These are phyloP conservation scores for Pythium pectinolyticum DNA, from an alignment of 352 stramenopile species.

Conservation along the genomic window DNA sequence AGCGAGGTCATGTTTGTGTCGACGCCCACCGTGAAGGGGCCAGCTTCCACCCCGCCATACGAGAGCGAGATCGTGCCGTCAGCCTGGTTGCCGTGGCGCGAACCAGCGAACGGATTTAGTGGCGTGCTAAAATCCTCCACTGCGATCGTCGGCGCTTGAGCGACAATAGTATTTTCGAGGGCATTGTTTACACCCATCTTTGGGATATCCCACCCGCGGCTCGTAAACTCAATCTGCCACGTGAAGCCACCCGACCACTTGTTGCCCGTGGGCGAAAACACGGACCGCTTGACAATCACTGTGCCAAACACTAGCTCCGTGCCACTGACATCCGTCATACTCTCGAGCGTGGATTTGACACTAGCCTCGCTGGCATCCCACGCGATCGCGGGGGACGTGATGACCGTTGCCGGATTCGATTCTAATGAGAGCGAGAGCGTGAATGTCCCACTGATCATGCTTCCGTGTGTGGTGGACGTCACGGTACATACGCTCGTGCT, in stretches of 20 bases:
- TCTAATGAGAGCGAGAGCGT: constrained; percentile 49
- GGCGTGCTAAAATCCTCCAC: constrained; percentile 50
- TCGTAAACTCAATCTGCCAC: constrained; percentile 93
- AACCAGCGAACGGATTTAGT: constrained; percentile 55
- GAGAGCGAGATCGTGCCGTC: constrained; percentile 72
- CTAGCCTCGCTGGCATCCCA: constrained; percentile 78
- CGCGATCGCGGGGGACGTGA: constrained; percentile 40
- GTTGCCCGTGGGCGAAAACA: constrained; percentile 78
- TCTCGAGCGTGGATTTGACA: constrained; percentile 57
- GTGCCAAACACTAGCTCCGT: constrained; percentile 81
- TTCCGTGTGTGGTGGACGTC: constrained; percentile 43
- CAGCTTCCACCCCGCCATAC: constrained; percentile 44
- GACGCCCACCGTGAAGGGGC: constrained; percentile 41
- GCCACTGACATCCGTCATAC: constrained; percentile 21
- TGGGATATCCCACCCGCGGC: constrained; percentile 82
- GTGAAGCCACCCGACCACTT: constrained; percentile 94
- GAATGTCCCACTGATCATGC: constrained; percentile 72
- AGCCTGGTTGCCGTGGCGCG: constrained; percentile 91
- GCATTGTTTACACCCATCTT: constrained; percentile 45
- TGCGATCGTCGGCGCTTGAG: constrained; percentile 24
- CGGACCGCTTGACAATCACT: constrained; percentile 75
- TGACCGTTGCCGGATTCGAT: constrained; percentile 26
- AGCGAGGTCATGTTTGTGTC: constrained; percentile 38
- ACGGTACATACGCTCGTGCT: constrained; percentile 36
- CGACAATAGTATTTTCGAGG: constrained; percentile 32